Conservation (phyloP, 441 rosid species). For the Croton setiger region DNA sequence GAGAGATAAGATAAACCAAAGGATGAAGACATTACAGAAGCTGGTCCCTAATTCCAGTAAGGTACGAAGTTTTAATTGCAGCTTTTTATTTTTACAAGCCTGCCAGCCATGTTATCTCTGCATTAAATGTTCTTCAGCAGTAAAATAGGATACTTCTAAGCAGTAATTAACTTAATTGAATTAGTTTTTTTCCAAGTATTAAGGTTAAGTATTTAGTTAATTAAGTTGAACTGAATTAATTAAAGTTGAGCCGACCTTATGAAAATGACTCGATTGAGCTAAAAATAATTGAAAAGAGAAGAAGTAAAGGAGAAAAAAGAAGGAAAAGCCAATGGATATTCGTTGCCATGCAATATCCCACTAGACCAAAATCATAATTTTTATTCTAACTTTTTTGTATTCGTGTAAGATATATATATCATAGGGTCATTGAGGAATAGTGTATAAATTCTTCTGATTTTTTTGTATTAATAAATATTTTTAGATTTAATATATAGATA, state of each 20-base stretch:
- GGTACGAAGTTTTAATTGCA: conserved; percentile 41
- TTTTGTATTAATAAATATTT: too few species aligned
- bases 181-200: too few species aligned
- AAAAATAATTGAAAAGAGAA: not conserved
- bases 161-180: too few species aligned
- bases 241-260: not conserved
- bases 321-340: not conserved
- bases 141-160: not conserved
- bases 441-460: too few species aligned
- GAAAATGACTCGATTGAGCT: not conserved
- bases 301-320: not conserved
- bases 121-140: not conserved
- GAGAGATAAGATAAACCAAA: conserved; percentile 91
- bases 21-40: conserved; percentile 95
- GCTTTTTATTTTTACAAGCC: not conserved
- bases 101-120: not conserved
- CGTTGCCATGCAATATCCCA: not conserved
- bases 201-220: too few species aligned
- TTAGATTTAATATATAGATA: too few species aligned
- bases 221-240: too few species aligned
- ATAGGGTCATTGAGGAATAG: too few species aligned
- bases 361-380: not conserved
- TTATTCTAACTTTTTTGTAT: not conserved
- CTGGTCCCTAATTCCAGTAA: conserved; percentile 93
- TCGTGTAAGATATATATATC: too few species aligned